Percentiles rank a stretch among this genome's conserved stretches.
These are phyloP conservation scores for Fusarium oligoseptatum DNA, from an alignment of 2,329 filamentous ascomycete species.

Conservation along the genomic window DNA sequence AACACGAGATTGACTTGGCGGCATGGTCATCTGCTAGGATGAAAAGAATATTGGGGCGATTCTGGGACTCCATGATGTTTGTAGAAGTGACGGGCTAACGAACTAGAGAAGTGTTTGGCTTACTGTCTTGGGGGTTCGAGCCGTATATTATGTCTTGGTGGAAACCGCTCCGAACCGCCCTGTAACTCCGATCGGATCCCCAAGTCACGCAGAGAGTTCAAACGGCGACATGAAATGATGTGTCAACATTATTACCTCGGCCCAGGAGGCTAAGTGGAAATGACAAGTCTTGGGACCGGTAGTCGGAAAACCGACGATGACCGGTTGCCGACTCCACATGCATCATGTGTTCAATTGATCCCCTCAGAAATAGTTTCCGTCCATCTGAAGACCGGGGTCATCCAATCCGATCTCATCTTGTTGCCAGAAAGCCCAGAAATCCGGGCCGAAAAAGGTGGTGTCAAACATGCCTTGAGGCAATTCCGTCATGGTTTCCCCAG, in stretches of 20 bases:
- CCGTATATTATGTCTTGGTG: background rate
- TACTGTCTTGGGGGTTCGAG: background rate
- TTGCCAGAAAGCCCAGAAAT: background rate
- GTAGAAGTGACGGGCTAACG: background rate
- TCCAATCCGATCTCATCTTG: background rate
- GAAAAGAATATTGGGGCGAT: conserved; percentile 54
- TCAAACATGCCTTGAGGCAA: background rate
- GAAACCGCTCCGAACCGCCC: background rate
- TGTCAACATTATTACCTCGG: background rate
- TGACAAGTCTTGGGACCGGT: background rate
- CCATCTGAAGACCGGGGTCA: background rate
- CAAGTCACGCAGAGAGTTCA: background rate
- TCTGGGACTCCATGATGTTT: background rate
- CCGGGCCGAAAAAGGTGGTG: background rate
- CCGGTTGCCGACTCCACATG: background rate
- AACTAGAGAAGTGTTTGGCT: background rate
- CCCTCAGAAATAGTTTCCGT: background rate
- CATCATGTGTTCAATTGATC: background rate
- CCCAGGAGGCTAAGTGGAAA: background rate
- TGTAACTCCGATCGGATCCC: background rate
- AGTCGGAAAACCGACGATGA: background rate
- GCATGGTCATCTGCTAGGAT: conserved; percentile 69
- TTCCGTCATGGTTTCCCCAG: background rate
- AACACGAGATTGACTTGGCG: conserved; percentile 61
- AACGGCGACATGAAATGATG: background rate